Base-by-base conservation (phyloP, 192 early-diverging fungal genomes). In the Jimgerdemannia flammicorona region DNA sequence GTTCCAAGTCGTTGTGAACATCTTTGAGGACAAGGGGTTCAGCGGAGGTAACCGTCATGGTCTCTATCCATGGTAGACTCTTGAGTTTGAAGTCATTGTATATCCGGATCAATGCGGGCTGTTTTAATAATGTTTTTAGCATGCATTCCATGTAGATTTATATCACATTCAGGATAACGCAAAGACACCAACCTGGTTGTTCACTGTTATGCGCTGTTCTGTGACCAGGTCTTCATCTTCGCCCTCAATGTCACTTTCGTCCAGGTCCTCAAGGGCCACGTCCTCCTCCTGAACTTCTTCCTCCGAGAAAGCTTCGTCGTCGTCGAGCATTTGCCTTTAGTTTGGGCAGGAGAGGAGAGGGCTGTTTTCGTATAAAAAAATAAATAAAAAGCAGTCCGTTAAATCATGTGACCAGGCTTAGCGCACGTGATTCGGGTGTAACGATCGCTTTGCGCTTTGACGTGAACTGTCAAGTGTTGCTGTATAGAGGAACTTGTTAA, bases 1-100 rank as follows among this genome's bases (percentile, higher is more conserved):
- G 93, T 67, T 94, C 92, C 69, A 99, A 81, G 70, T 99, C 97
- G 76, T 99, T 92, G 67, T 95, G 84, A 9, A 89, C 89, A 73
- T 93, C 92, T 7, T 87, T 81, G 3, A 88, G 75, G 18, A 67
- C 84, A 68, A 89, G 73, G 4, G 92, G 85, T 40, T 81, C 67
- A 9, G 77, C 76, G 17, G 88, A 91, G 17, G 87, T 91, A 8
- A 93, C 80, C 6, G 83, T 83, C 77, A 90, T 90, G 19, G 89
- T 90, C 71, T 93, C 90, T 64, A 91, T 89, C 92, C 92, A 93
- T 8, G 87, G 84, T 43, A 92, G 77, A 68, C 86, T 81, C 74
- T 84, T 88, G 40, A 91, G 84, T 42, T 86, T 89, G 20, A 93
- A 84, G 72, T 88, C 83, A 72, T 91, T 85, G 8, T 79, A 72